These are phyloP conservation scores for Candida tibetensis DNA, from an alignment of 805 yeast species.

Conservation along the genomic window DNA sequence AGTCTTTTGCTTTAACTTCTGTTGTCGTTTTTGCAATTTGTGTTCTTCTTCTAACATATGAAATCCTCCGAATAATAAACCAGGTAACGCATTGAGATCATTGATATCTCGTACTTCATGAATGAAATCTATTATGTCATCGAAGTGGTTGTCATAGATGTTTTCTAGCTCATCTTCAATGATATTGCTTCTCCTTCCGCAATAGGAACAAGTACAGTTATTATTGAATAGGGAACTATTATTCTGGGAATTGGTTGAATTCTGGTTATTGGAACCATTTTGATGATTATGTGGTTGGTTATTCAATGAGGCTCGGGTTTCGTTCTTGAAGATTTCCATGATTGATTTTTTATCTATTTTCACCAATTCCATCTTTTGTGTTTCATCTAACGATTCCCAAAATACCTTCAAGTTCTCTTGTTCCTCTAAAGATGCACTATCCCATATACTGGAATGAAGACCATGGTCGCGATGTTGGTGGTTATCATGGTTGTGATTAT, in stretches of 20 bases:
- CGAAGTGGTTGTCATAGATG: conserved; percentile 67
- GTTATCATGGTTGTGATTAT: conserved; percentile 4
- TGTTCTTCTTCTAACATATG: conserved; percentile 35
- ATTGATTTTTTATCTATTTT: conserved; percentile 69
- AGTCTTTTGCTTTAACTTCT: neutral
- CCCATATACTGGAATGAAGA: conserved; percentile 39
- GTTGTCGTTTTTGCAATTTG: conserved; percentile 26
- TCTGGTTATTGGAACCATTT: conserved; percentile 8
- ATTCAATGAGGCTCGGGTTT: conserved; percentile 15
- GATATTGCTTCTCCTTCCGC: conserved; percentile 70
- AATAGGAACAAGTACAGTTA: conserved; percentile 67
- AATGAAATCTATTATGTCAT: conserved; percentile 37
- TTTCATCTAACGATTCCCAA: conserved; percentile 67
- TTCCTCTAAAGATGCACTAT: conserved; percentile 48
- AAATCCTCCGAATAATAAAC: conserved; percentile 34
- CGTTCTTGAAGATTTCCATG: conserved; percentile 56
- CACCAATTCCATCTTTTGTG: conserved; percentile 58
- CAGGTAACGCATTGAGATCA: conserved; percentile 35
- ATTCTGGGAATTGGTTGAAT: conserved; percentile 3
- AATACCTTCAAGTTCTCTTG: conserved; percentile 49
- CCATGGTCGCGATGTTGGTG: conserved; percentile 8
- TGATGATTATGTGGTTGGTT: conserved; percentile 7
- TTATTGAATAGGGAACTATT: conserved; percentile 7
- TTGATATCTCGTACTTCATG: conserved; percentile 39
- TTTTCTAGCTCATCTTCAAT: conserved; percentile 75